Percentiles rank a stretch among this genome's conserved stretches.
Conservation (phyloP, 805 yeast genomes). For the Ogataea corticis region DNA sequence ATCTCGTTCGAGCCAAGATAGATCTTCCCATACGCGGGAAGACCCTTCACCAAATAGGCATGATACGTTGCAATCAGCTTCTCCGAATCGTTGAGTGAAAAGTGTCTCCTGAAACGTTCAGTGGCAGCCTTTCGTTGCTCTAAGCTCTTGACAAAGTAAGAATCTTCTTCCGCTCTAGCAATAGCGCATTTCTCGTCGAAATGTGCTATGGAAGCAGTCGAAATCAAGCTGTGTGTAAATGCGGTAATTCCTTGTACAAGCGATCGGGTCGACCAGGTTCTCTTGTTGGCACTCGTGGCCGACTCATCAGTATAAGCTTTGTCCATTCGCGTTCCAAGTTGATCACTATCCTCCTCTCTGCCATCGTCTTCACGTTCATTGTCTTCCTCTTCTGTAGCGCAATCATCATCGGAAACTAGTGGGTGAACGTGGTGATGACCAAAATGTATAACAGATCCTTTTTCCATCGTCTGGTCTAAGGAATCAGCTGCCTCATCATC, state of each 20-base stretch:
- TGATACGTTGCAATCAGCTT: slow-evolving; percentile 66
- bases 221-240: slow-evolving; percentile 28
- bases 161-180: slow-evolving; percentile 46
- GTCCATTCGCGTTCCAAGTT: not conserved
- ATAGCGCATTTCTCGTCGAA: slow-evolving; percentile 44
- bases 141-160: slow-evolving; percentile 45
- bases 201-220: slow-evolving; percentile 44
- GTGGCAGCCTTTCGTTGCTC: slow-evolving; percentile 48
- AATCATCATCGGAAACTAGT: slow-evolving; percentile 8
- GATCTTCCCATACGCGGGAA: slow-evolving; percentile 82
- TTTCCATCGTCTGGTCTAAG: not conserved
- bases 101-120: slow-evolving; percentile 63
- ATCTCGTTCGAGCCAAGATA: slow-evolving; percentile 67
- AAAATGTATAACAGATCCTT: not conserved
- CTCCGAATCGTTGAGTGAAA: slow-evolving; percentile 57
- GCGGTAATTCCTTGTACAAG: slow-evolving; percentile 32
- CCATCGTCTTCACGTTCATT: slow-evolving; percentile 1
- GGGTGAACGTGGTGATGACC: not conserved
- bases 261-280: slow-evolving; percentile 28
- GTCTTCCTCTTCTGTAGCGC: slow-evolving; percentile 6
- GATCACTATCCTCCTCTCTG: not conserved
- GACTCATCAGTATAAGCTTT: not conserved
- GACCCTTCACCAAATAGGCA: slow-evolving; percentile 63
- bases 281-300: slow-evolving; percentile 7
- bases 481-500: not conserved